Conservation (phyloP, 495 filamentous ascomycete genomes). For the Durotheca rogersii region DNA sequence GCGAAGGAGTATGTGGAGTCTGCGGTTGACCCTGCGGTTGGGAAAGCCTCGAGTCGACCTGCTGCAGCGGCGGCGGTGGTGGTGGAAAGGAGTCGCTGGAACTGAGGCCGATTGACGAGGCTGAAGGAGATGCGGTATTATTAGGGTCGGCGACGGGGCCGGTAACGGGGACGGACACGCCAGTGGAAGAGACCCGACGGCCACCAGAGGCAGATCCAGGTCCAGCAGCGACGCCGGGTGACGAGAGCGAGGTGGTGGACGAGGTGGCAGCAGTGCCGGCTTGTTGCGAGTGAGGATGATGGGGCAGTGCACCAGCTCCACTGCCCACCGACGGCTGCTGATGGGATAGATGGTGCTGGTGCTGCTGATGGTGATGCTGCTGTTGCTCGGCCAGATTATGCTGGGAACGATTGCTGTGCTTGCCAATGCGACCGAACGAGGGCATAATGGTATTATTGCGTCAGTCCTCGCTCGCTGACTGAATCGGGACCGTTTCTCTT, state of each 20-base stretch:
- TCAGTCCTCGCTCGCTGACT: conserved; percentile 16
- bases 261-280: conserved; percentile 3
- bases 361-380: conserved; percentile 36
- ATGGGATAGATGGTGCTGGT: conserved; percentile 32
- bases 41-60: conserved; percentile 18
- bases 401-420: conserved; percentile 51
- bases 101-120: conserved; percentile 45
- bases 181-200: conserved; percentile 30
- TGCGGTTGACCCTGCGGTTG: conserved; percentile 25
- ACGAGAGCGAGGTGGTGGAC: conserved; percentile 16
- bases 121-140: conserved; percentile 42
- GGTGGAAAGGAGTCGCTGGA: conserved; percentile 50
- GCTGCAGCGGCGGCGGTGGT: conserved; percentile 3
- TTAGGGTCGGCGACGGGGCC: conserved; percentile 22
- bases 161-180: conserved; percentile 18
- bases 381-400: conserved; percentile 50
- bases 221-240: conserved; percentile 8
- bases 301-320: conserved; percentile 37
- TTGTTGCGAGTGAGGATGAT: conserved; percentile 28
- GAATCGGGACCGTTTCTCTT: conserved; percentile 14
- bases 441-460: conserved; percentile 42
- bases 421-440: conserved; percentile 49
- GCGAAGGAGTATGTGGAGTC: conserved; percentile 24
- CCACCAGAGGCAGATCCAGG: conserved; percentile 8
- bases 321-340: conserved; percentile 37